Evolutionary conservation across 2,329 filamentous ascomycete species (phyloP).

Genomic region (Grosmannia huntii): DNA sequence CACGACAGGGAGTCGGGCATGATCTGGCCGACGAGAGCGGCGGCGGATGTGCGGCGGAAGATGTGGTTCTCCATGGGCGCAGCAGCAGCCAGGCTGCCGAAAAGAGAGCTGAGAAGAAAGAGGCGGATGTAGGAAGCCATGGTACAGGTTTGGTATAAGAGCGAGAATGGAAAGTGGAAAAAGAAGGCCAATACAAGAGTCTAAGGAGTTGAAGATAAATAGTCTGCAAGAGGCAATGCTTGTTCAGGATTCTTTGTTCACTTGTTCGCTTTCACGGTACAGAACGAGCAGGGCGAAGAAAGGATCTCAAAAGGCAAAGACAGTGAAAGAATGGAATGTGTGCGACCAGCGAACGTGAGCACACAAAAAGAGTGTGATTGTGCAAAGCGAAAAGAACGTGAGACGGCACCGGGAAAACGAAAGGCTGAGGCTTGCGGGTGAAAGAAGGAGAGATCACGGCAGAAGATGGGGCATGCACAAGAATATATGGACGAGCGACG

Average conservation of each 20-base stretch:
- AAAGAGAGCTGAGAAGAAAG: background rate
- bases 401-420: background rate
- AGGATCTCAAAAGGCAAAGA: background rate
- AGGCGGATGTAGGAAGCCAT: background rate
- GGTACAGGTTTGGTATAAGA: background rate
- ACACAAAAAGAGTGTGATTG: background rate
- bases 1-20: conserved; percentile 45
- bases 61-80: background rate
- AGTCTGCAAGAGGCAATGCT: background rate
- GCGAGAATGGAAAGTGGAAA: background rate
- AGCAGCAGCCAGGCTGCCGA: background rate
- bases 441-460: background rate
- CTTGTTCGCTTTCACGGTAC: background rate
- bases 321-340: background rate
- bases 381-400: background rate
- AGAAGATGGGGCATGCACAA: background rate
- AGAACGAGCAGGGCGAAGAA: background rate
- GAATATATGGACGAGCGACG: background rate
- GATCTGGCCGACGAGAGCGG: conserved; percentile 35
- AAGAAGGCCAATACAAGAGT: background rate
- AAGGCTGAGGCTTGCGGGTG: background rate
- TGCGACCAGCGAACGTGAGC: background rate
- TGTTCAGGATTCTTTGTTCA: background rate
- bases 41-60: conserved; percentile 12
- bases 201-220: background rate